Conservation (phyloP, 2,329 filamentous ascomycete genomes). For the Fusarium fujikuroi region DNA sequence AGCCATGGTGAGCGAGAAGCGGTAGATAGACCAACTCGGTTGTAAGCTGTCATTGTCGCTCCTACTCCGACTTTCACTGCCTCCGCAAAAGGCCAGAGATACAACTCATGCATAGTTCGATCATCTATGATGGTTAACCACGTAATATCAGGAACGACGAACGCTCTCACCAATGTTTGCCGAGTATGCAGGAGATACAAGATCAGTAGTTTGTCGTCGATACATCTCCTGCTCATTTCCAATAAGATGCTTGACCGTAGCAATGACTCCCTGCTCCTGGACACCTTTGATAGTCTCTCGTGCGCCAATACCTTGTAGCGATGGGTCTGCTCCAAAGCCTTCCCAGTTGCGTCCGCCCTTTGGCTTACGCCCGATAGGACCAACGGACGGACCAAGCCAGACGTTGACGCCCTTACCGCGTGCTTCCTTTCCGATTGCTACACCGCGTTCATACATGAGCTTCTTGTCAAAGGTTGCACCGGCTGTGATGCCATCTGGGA, state of each 20-base stretch:
- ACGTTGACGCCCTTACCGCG: conserved; percentile 79
- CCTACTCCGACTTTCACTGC: conserved; percentile 83
- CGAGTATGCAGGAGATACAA: conserved; percentile 58
- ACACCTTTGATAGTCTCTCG: conserved; percentile 81
- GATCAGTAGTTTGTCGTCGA: conserved; percentile 47
- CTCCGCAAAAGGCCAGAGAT: conserved; percentile 88
- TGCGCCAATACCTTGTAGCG: conserved; percentile 79
- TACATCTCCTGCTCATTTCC: conserved; percentile 72
- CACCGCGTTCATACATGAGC: conserved; percentile 74
- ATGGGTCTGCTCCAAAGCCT: conserved; percentile 76
- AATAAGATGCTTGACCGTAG: conserved; percentile 66
- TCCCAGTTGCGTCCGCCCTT: conserved; percentile 81
- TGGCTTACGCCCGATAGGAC: conserved; percentile 77
- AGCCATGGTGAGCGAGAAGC: not conserved
- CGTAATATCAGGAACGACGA: accelerated
- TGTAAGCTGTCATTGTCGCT: conserved; percentile 88
- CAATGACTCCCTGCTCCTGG: conserved; percentile 67
- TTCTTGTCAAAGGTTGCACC: conserved; percentile 81
- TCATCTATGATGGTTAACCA: conserved; percentile 59
- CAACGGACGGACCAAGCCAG: conserved; percentile 76
- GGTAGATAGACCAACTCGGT: conserved; percentile 56
- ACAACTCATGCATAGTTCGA: conserved; percentile 77
- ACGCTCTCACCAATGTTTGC: conserved; percentile 78
- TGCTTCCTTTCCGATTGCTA: conserved; percentile 76
- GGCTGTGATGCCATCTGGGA: conserved; percentile 81